A percentile compares a stretch with the other conserved stretches of the same genome.
These are phyloP conservation scores for Jatropha multifida DNA, from an alignment of 441 rosid species.

Conservation along the genomic window DNA sequence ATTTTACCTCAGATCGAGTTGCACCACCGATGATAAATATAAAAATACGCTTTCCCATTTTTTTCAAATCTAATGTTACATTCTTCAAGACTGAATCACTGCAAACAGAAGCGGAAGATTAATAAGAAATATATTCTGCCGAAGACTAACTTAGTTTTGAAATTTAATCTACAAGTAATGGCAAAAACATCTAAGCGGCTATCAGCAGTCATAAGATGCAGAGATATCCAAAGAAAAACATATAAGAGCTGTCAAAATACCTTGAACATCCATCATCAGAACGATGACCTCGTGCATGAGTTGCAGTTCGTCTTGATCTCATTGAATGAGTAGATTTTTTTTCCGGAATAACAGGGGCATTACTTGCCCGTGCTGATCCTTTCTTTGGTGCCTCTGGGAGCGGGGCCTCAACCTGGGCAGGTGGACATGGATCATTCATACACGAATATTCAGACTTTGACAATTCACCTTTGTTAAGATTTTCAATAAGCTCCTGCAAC, in stretches of 20 bases:
- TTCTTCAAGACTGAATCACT: conserved; percentile 75
- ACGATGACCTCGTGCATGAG: conserved; percentile 77
- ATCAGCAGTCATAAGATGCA: neutral
- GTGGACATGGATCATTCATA: conserved; percentile 62
- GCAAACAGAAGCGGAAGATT: conserved; percentile 20
- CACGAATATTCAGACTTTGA: conserved; percentile 72
- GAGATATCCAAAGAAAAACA: neutral
- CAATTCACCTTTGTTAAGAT: conserved; percentile 66
- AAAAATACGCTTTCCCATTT: conserved; percentile 88
- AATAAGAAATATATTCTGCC: neutral
- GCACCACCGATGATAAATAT: conserved; percentile 90
- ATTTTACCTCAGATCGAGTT: conserved; percentile 91
- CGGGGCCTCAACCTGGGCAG: conserved; percentile 32
- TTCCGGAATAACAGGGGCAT: conserved; percentile 42
- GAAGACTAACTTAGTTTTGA: conserved; percentile 2
- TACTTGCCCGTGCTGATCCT: conserved; percentile 42
- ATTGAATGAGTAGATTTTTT: conserved; percentile 68
- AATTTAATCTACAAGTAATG: neutral
- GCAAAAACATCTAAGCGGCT: neutral
- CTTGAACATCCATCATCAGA: conserved; percentile 96
- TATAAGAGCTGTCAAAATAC: conserved; percentile 29
- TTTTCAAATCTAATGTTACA: conserved; percentile 65
- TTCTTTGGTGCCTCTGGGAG: conserved; percentile 27
- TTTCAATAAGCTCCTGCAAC: conserved; percentile 77
- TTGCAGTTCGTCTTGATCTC: conserved; percentile 90